phyloP scores from a whole-genome alignment of 176 grass and related monocot species.

The Zoysia pacifica region DNA sequence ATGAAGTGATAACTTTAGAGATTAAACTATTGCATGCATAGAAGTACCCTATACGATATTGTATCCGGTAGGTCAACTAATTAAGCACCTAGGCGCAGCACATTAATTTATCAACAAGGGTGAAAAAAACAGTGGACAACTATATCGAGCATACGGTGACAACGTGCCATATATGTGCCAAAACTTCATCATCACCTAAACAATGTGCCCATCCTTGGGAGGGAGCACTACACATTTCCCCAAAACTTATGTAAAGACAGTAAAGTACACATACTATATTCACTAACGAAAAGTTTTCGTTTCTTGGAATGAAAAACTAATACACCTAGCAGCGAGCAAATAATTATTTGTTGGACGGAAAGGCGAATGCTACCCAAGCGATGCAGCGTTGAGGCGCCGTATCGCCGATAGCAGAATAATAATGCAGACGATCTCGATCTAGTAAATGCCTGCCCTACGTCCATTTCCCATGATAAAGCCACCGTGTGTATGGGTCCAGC shows the following conservation, averaged over 20 bases:
- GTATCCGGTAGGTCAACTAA: constrained; percentile 16
- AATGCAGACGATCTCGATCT: constrained; percentile 36
- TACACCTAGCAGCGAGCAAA: not conserved
- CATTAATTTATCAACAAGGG: not conserved
- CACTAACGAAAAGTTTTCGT: not conserved
- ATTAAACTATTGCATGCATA: not conserved
- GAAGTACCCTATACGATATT: not conserved
- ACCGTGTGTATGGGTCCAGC: constrained; percentile 28
- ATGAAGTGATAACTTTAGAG: not conserved
- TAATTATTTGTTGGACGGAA: not conserved
- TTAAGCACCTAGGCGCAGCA: not conserved
- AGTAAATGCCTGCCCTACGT: constrained; percentile 35
- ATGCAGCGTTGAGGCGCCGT: constrained; percentile 30
- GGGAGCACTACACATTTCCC: not conserved
- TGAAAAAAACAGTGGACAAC: constrained; percentile 17
- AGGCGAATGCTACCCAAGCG: constrained; percentile 15
- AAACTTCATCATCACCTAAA: constrained; percentile 20
- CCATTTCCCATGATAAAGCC: constrained; percentile 41
- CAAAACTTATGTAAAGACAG: not conserved
- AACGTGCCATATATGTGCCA: not conserved
- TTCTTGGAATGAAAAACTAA: not conserved
- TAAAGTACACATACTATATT: not conserved
- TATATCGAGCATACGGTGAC: constrained; percentile 35
- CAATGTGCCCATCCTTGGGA: not conserved
- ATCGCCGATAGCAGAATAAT: constrained; percentile 32